Conservation (phyloP, 1,284 basidiomycete genomes). For the Neolentinus lepideus region DNA sequence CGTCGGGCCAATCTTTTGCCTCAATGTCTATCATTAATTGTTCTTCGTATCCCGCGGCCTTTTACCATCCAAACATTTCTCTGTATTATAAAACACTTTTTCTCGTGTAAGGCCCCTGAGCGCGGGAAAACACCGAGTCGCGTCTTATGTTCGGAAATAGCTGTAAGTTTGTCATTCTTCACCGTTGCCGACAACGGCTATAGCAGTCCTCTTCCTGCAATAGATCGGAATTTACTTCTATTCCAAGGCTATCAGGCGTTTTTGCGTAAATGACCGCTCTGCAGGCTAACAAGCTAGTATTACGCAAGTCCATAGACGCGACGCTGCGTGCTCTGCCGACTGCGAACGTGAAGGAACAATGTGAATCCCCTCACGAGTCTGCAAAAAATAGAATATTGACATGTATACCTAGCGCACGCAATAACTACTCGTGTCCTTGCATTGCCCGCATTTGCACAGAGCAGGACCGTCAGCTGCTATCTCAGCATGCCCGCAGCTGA, state of each 20-base stretch:
- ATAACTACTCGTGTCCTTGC: constrained; percentile 41
- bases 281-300: constrained; percentile 40
- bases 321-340: constrained; percentile 35
- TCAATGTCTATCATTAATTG: too few species aligned
- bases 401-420: constrained; percentile 37
- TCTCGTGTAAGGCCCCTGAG: too few species aligned
- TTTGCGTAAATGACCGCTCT: constrained; percentile 15
- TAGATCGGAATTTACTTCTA: too few species aligned
- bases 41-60: too few species aligned
- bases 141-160: too few species aligned
- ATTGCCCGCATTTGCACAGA: constrained; percentile 41
- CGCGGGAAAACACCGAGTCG: too few species aligned
- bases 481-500: constrained; percentile 73
- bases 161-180: too few species aligned
- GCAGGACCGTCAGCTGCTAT: constrained; percentile 59
- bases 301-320: constrained; percentile 41
- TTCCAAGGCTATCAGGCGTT: background rate
- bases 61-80: too few species aligned
- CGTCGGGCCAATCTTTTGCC: too few species aligned
- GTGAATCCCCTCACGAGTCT: constrained; percentile 24
- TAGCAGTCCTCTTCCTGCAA: too few species aligned
- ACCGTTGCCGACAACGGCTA: too few species aligned
- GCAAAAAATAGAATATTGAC: constrained; percentile 6
- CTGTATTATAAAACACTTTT: too few species aligned
- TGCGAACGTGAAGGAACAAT: constrained; percentile 50